These are phyloP conservation scores for Silene coronaria DNA, from an alignment of 179 eudicot genomes.

Conservation along the genomic window DNA sequence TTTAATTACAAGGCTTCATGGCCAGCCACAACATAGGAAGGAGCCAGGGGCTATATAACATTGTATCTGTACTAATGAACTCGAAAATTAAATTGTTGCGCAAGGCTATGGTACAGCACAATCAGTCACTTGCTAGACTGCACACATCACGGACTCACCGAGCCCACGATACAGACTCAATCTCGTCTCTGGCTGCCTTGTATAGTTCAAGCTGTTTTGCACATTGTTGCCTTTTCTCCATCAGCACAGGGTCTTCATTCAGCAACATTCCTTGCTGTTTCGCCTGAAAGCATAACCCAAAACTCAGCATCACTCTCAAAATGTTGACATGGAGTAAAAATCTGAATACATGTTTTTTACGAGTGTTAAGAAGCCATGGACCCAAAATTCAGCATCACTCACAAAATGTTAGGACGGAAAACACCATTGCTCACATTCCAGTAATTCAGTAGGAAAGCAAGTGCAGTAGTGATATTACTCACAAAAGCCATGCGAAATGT, in stretches of 20 bases:
- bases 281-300: constrained; percentile 33
- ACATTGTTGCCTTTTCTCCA: constrained; percentile 54
- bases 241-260: constrained; percentile 67
- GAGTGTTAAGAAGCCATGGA: too few species aligned
- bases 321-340: too few species aligned
- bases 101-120: neutral
- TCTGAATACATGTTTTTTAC: too few species aligned
- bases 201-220: constrained; percentile 64
- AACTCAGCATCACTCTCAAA: neutral
- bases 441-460: neutral
- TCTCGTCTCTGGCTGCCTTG: constrained; percentile 65
- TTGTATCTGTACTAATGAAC: too few species aligned
- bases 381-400: too few species aligned
- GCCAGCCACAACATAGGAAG: too few species aligned
- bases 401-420: too few species aligned
- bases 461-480: neutral
- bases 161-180: constrained; percentile 63
- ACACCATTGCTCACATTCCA: too few species aligned
- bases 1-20: neutral
- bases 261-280: constrained; percentile 54
- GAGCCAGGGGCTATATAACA: too few species aligned
- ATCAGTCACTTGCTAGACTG: neutral
- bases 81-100: too few species aligned
- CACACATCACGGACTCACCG: constrained; percentile 19
- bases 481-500: neutral